Conservation (phyloP, 805 yeast genomes). For the Metschnikowia shivogae region DNA sequence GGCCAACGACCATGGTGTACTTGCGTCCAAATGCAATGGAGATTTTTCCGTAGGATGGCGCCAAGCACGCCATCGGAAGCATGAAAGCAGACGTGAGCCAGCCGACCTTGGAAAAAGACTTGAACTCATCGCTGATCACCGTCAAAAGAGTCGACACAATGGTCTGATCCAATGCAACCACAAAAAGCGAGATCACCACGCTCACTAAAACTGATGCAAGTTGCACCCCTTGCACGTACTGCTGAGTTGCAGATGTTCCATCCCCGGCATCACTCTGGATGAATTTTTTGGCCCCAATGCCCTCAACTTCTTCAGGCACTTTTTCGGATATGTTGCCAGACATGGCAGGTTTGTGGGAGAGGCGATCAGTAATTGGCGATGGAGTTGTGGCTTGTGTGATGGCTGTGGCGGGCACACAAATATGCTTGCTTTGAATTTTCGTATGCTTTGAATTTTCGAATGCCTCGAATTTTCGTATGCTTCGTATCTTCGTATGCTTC, state of each 20-base stretch:
- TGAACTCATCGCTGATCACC: constrained; percentile 46
- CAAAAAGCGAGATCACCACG: constrained; percentile 29
- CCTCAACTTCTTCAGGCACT: not conserved
- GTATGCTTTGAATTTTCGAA: too few relatives aligned
- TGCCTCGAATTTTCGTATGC: too few relatives aligned
- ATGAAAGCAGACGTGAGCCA: constrained; percentile 58
- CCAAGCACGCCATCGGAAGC: constrained; percentile 49
- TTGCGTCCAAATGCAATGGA: constrained; percentile 58
- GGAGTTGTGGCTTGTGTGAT: too few relatives aligned
- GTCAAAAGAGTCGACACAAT: constrained; percentile 51
- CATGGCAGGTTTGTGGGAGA: not conserved
- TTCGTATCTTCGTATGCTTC: too few relatives aligned
- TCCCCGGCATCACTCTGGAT: constrained; percentile 39
- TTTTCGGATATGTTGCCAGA: not conserved
- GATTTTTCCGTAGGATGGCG: constrained; percentile 56
- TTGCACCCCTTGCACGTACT: constrained; percentile 27
- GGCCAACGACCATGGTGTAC: constrained; percentile 42
- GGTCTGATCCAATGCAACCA: constrained; percentile 56
- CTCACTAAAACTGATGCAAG: constrained; percentile 25
- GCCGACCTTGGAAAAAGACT: constrained; percentile 48
- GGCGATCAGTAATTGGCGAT: too few relatives aligned
- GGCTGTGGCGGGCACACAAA: too few relatives aligned
- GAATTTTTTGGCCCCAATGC: constrained; percentile 4
- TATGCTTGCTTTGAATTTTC: too few relatives aligned
- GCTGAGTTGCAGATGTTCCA: constrained; percentile 36